phyloP scores from a whole-genome alignment of 768 basidiomycete species.

The Rhodotorula toruloides region DNA sequence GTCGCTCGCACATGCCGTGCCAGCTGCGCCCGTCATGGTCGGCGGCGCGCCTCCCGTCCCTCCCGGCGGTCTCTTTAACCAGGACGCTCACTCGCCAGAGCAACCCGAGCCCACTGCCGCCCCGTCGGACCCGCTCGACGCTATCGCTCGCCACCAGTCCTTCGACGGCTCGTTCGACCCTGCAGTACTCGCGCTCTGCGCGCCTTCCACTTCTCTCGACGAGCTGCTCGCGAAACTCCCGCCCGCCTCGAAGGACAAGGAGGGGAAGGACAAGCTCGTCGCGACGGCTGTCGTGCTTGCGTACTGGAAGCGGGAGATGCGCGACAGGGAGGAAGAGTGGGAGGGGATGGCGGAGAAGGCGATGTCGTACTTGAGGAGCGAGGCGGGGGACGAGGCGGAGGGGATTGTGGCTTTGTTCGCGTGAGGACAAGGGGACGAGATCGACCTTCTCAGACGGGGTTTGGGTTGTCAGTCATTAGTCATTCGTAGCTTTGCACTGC shows the following conservation, averaged over 20 bases:
- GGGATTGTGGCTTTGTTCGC: not conserved
- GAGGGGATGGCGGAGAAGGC: constrained; percentile 7
- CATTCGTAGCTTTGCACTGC: too few relatives aligned
- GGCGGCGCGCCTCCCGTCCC: too few relatives aligned
- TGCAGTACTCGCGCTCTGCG: not conserved
- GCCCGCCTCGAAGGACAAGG: not conserved
- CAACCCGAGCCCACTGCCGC: not conserved
- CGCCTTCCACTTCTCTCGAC: not conserved
- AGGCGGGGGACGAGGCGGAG: constrained; percentile 50
- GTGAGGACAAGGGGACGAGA: too few relatives aligned
- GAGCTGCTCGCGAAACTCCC: not conserved
- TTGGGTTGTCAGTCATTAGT: too few relatives aligned
- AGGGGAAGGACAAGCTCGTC: constrained; percentile 42
- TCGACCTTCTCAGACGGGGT: too few relatives aligned
- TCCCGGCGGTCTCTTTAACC: too few relatives aligned
- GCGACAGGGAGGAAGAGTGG: constrained; percentile 38
- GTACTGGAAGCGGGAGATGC: constrained; percentile 50
- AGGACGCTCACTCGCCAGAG: not conserved
- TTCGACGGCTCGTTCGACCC: constrained; percentile 55
- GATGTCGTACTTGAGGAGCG: not conserved
- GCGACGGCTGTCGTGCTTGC: constrained; percentile 51
- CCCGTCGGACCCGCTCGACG: constrained; percentile 38
- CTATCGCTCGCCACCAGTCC: constrained; percentile 50
- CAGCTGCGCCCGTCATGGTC: too few relatives aligned
- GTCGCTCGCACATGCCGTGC: too few relatives aligned